These are phyloP conservation scores for Boletus tomentosulus DNA, from an alignment of 768 basidiomycete genomes.

Conservation along the genomic window DNA sequence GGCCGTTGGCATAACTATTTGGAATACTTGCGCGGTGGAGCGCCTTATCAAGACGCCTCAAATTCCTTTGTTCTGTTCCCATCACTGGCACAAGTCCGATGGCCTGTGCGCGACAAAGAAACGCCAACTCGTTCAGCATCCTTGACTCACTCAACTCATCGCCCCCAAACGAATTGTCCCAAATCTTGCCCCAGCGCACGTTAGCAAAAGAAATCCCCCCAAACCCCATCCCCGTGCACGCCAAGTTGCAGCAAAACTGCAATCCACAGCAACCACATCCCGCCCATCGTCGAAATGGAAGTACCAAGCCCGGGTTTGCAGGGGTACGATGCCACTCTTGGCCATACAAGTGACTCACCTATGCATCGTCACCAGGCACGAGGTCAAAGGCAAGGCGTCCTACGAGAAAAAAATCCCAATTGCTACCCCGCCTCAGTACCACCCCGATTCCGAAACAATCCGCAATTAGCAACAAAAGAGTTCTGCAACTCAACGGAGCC, in stretches of 20 bases:
- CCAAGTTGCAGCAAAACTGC: neutral
- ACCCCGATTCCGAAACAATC: slow-evolving; percentile 6
- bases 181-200: neutral
- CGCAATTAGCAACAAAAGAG: neutral
- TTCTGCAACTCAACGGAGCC: neutral
- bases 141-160: neutral
- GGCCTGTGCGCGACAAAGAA: neutral
- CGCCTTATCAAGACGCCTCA: neutral
- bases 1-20: too few species aligned
- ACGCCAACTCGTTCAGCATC: slow-evolving; percentile 3
- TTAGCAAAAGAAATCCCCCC: neutral
- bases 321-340: slow-evolving; percentile 3
- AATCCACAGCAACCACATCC: neutral
- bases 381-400: neutral
- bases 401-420: neutral
- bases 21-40: too few species aligned
- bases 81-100: slow-evolving; percentile 1
- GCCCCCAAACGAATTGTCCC: neutral
- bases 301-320: neutral
- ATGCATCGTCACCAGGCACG: neutral
- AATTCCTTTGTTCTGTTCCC: neutral
- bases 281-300: neutral
- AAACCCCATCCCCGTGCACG: neutral
- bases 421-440: neutral
- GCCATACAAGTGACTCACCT: neutral